Conservation (phyloP, 495 filamentous ascomycete genomes). For the Penicillium simplicissimum region DNA sequence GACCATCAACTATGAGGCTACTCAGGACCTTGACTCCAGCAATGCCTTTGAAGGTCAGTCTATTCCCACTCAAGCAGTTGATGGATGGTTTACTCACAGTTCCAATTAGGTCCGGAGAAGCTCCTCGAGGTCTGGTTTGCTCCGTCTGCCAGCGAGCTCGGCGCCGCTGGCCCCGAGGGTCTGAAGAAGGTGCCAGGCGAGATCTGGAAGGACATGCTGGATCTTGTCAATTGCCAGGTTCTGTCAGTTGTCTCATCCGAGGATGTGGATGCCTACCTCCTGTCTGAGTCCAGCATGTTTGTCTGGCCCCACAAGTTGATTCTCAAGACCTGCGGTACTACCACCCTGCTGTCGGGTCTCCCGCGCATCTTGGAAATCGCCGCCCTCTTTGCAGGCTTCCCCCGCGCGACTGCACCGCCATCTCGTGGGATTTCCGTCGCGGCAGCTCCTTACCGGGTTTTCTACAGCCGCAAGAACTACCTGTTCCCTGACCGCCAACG, state of each 20-base stretch:
- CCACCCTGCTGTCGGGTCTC: constrained; percentile 85
- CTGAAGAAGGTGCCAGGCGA: constrained; percentile 83
- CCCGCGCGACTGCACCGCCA: constrained; percentile 54
- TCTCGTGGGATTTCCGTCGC: constrained; percentile 61
- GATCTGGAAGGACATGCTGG: constrained; percentile 95
- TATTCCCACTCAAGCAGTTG: neutral
- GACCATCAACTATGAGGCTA: constrained; percentile 96
- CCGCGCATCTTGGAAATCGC: constrained; percentile 90
- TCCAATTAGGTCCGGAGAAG: constrained; percentile 82
- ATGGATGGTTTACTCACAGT: constrained; percentile 8
- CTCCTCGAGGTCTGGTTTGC: constrained; percentile 98
- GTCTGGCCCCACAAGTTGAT: constrained; percentile 99
- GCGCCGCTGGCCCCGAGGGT: constrained; percentile 67
- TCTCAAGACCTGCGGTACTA: constrained; percentile 98
- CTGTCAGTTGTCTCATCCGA: constrained; percentile 94
- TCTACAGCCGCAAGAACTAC: constrained; percentile 99
- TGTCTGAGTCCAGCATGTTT: constrained; percentile 99
- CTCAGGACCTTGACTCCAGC: constrained; percentile 90
- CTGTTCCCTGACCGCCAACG: constrained; percentile 93
- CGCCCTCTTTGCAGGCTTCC: constrained; percentile 82
- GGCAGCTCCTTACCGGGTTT: constrained; percentile 90
- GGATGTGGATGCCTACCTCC: constrained; percentile 92
- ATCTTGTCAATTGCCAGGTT: constrained; percentile 97
- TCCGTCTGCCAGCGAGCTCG: constrained; percentile 74
- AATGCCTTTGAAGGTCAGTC: constrained; percentile 91